Conservation (phyloP, 2,329 filamentous ascomycete species). For the Knufia petricola region DNA sequence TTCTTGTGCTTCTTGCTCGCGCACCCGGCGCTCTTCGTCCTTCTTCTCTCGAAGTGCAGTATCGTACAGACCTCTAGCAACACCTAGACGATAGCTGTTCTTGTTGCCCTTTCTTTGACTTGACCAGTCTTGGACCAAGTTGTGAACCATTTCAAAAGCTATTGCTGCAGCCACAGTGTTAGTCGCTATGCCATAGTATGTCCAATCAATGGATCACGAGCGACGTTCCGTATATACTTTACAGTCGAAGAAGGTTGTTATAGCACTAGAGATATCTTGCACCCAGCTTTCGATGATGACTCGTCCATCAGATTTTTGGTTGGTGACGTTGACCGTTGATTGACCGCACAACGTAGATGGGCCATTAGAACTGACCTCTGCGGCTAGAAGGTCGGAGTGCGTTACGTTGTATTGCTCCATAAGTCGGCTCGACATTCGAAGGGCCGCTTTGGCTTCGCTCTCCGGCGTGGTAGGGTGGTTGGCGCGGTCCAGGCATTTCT, state of each 20-base stretch:
- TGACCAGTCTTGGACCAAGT: conserved; percentile 22
- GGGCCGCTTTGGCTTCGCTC: conserved; percentile 21
- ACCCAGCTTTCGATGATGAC: conserved; percentile 11
- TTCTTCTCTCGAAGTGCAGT: conserved; percentile 20
- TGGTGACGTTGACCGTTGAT: conserved; percentile 10
- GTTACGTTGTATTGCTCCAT: conserved; percentile 15
- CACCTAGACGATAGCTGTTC: conserved; percentile 22
- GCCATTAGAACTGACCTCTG: conserved; percentile 1
- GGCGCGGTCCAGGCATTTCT: conserved; percentile 22
- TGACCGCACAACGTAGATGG: conserved; percentile 7
- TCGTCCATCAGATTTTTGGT: conserved; percentile 3
- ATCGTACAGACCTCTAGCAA: conserved; percentile 17
- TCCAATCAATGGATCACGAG: conserved; percentile 13
- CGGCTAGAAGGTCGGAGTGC: conserved; percentile 13
- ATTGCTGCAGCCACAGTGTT: conserved; percentile 22
- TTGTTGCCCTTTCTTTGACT: conserved; percentile 12
- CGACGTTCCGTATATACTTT: conserved; percentile 8
- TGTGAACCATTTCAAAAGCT: conserved; percentile 23
- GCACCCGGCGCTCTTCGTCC: conserved; percentile 16
- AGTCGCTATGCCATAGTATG: conserved; percentile 23
- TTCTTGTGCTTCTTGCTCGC: conserved; percentile 4
- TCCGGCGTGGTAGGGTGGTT: conserved; percentile 20
- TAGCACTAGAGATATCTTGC: conserved; percentile 2
- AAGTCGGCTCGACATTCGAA: conserved; percentile 10
- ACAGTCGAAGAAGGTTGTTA: conserved; percentile 15